phyloP scores from a whole-genome alignment of 106 monocot species.

The Dendrobium officinale region DNA sequence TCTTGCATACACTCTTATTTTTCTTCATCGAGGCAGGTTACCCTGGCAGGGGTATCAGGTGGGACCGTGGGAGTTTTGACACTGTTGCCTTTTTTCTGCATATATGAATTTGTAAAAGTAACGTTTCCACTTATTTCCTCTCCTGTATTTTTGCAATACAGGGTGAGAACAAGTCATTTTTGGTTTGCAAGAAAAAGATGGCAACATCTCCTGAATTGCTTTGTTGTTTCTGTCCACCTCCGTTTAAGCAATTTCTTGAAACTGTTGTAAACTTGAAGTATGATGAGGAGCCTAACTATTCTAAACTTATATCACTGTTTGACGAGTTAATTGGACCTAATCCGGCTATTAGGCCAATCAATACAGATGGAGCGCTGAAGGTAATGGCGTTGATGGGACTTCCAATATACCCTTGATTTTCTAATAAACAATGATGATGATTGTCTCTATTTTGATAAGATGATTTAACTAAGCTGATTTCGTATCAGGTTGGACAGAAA shows the following conservation, averaged over 20 bases:
- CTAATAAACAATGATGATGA: background rate
- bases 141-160: slow-evolving; percentile 15
- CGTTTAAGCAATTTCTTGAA: slow-evolving; percentile 82
- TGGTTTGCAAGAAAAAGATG: slow-evolving; percentile 89
- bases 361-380: slow-evolving; percentile 83
- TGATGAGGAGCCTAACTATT: slow-evolving; percentile 84
- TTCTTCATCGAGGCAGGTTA: slow-evolving; percentile 68
- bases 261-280: slow-evolving; percentile 71
- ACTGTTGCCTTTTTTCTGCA: background rate
- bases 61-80: background rate
- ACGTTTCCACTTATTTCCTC: background rate
- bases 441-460: background rate
- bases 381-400: slow-evolving; percentile 11
- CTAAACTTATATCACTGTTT: slow-evolving; percentile 68
- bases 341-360: slow-evolving; percentile 66
- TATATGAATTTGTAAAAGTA: slow-evolving; percentile 4
- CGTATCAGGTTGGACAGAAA: slow-evolving; percentile 81
- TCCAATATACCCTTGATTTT: background rate
- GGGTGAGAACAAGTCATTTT: slow-evolving; percentile 88
- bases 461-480: slow-evolving; percentile 8
- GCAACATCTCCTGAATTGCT: slow-evolving; percentile 69
- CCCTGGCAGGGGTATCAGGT: slow-evolving; percentile 98
- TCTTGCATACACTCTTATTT: slow-evolving; percentile 87
- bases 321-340: slow-evolving; percentile 69
- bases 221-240: slow-evolving; percentile 58